These are phyloP conservation scores for Phytophthora pini DNA, from an alignment of 352 stramenopile genomes.

Conservation along the genomic window DNA sequence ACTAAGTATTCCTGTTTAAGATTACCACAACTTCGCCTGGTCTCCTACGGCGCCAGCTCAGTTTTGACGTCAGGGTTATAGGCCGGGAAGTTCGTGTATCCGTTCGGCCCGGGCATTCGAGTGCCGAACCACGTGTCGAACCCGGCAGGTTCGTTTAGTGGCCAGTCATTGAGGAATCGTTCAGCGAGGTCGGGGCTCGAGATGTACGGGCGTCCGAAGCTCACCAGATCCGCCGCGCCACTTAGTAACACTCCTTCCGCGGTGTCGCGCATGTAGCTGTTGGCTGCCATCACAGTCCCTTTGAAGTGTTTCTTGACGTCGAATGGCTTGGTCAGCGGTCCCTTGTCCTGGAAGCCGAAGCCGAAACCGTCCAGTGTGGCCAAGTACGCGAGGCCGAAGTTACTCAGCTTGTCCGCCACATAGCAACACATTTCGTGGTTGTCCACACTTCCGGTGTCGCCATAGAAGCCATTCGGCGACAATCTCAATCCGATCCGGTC, in stretches of 20 bases:
- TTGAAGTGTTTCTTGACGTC: constrained; percentile 47
- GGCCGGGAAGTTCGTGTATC: constrained; percentile 34
- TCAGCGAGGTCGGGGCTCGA: constrained; percentile 40
- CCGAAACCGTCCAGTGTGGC: constrained; percentile 43
- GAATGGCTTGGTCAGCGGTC: constrained; percentile 31
- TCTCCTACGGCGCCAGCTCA: not conserved
- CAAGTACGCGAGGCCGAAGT: constrained; percentile 50
- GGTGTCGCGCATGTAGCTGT: constrained; percentile 45
- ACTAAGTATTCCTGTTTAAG: too few relatives aligned
- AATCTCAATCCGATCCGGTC: constrained; percentile 38
- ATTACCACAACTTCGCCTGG: too few relatives aligned
- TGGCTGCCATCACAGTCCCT: constrained; percentile 35
- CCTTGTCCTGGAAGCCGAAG: constrained; percentile 50
- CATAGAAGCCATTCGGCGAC: constrained; percentile 36
- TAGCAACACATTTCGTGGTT: constrained; percentile 56
- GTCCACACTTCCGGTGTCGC: constrained; percentile 43
- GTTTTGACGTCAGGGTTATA: constrained; percentile 14
- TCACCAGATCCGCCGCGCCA: constrained; percentile 27
- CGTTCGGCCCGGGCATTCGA: constrained; percentile 23
- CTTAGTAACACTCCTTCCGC: constrained; percentile 36
- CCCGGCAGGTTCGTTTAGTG: constrained; percentile 31
- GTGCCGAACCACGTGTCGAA: constrained; percentile 35
- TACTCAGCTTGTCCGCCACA: constrained; percentile 37
- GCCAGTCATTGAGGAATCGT: constrained; percentile 33
- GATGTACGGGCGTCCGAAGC: constrained; percentile 41